phyloP scores from a whole-genome alignment of 2,329 filamentous ascomycete species.

The Sporothrix variecibatus region DNA sequence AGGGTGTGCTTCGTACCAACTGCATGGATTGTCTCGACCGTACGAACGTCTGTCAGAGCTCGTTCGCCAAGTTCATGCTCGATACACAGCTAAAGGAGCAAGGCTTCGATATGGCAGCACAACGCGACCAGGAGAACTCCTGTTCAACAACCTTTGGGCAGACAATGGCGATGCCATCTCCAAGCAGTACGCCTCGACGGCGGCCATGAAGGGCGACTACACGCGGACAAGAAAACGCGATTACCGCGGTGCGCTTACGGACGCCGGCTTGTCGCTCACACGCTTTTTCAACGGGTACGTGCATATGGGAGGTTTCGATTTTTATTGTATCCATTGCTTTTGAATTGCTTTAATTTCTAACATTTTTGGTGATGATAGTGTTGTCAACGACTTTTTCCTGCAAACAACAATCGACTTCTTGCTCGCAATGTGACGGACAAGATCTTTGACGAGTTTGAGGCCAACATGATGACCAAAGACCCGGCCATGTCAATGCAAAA shows the following conservation, averaged over 20 bases:
- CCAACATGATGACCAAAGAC: conserved; percentile 89
- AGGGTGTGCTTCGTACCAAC: conserved; percentile 85
- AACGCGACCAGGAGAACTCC: conserved; percentile 74
- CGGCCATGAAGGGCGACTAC: conserved; percentile 94
- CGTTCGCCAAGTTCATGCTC: conserved; percentile 79
- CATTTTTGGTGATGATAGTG: conserved; percentile 57
- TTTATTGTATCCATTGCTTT: not conserved
- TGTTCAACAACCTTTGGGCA: conserved; percentile 98
- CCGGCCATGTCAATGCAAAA: conserved; percentile 84
- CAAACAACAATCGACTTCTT: conserved; percentile 95
- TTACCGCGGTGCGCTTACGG: conserved; percentile 86
- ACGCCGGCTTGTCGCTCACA: conserved; percentile 84
- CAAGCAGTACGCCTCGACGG: conserved; percentile 92
- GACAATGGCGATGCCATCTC: conserved; percentile 97
- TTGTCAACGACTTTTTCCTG: conserved; percentile 96
- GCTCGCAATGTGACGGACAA: conserved; percentile 78
- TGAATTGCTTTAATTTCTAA: conserved; percentile 30
- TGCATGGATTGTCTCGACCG: conserved; percentile 98
- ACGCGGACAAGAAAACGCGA: conserved; percentile 89
- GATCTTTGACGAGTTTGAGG: conserved; percentile 93
- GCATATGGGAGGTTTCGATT: not conserved
- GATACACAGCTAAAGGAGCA: conserved; percentile 76
- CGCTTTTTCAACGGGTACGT: conserved; percentile 68
- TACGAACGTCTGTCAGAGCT: conserved; percentile 94
- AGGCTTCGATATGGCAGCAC: conserved; percentile 72